These are phyloP conservation scores for Taiozyma sp. DNA, from an alignment of 1,139 yeast species.

Conservation along the genomic window DNA sequence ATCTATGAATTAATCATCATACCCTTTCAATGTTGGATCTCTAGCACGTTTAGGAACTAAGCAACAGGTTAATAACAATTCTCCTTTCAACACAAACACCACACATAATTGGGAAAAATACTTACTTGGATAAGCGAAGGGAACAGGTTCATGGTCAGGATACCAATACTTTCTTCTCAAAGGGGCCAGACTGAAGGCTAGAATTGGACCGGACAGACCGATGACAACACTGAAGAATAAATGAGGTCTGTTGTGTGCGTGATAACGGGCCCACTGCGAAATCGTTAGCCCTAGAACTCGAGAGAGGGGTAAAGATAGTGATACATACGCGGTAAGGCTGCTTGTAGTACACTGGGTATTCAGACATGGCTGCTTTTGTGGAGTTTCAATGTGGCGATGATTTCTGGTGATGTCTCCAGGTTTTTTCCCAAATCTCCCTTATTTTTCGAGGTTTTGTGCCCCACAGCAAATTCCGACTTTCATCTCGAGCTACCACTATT, in stretches of 20 bases:
- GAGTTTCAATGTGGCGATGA: background rate
- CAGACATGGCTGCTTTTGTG: constrained; percentile 11
- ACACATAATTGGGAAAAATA: background rate
- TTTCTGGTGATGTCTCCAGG: background rate
- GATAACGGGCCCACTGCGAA: constrained; percentile 57
- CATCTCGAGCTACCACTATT: no score
- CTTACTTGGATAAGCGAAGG: constrained; percentile 54
- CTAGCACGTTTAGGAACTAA: constrained; percentile 49
- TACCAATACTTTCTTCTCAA: constrained; percentile 65
- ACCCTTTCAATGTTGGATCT: constrained; percentile 43
- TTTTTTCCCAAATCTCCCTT: background rate
- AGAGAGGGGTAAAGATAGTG: background rate
- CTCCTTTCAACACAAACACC: background rate
- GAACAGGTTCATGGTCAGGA: constrained; percentile 64
- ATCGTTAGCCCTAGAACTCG: constrained; percentile 26
- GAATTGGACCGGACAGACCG: constrained; percentile 64
- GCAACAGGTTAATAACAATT: background rate
- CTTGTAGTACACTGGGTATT: constrained; percentile 51
- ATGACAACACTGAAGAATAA: constrained; percentile 63
- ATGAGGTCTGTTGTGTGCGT: constrained; percentile 77
- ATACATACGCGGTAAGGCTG: constrained; percentile 58
- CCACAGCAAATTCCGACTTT: background rate
- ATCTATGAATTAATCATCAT: constrained; percentile 39
- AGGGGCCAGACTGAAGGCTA: constrained; percentile 57
- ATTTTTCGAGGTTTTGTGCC: background rate